These are phyloP conservation scores for Dipodascus albidus DNA, from an alignment of 805 yeast species.

Conservation along the genomic window DNA sequence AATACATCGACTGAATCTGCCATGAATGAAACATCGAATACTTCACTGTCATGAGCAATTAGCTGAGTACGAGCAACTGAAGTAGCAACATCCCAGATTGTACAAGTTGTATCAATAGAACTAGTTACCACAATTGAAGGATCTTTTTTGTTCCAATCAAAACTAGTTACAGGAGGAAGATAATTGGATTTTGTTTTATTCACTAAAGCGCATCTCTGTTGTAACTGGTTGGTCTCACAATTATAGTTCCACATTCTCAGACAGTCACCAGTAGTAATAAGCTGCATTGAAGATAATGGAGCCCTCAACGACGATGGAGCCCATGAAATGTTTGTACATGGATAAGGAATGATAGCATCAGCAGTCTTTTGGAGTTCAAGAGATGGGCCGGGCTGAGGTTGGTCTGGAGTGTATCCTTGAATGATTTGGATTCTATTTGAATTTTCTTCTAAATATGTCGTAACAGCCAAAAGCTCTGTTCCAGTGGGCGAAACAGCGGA, in stretches of 20 bases:
- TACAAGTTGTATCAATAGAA: conserved; percentile 92
- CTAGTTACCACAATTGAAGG: conserved; percentile 66
- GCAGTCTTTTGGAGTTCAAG: conserved; percentile 35
- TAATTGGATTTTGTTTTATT: conserved; percentile 32
- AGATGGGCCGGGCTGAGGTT: conserved; percentile 9
- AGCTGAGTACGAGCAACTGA: conserved; percentile 78
- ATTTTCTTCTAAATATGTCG: conserved; percentile 72
- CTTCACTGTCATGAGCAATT: conserved; percentile 94
- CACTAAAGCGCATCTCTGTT: conserved; percentile 31
- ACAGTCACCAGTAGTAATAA: conserved; percentile 66
- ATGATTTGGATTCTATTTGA: conserved; percentile 39
- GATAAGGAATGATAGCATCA: conserved; percentile 49
- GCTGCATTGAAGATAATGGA: conserved; percentile 11
- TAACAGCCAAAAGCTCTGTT: conserved; percentile 46
- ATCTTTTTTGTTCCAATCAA: conserved; percentile 81
- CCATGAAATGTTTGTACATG: conserved; percentile 67
- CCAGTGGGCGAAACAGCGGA: conserved; percentile 26
- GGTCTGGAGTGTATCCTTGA: conserved; percentile 3
- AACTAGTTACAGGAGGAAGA: conserved; percentile 83
- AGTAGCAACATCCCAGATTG: conserved; percentile 78
- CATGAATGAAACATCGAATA: conserved; percentile 80
- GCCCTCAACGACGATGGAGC: conserved; percentile 35
- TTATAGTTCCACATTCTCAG: conserved; percentile 51
- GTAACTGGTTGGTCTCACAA: conserved; percentile 22
- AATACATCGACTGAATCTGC: conserved; percentile 65